Percentiles rank a stretch among this genome's conserved stretches.
phyloP scores from a whole-genome alignment of 805 yeast species.

The Zygoascus bituminiphila region DNA sequence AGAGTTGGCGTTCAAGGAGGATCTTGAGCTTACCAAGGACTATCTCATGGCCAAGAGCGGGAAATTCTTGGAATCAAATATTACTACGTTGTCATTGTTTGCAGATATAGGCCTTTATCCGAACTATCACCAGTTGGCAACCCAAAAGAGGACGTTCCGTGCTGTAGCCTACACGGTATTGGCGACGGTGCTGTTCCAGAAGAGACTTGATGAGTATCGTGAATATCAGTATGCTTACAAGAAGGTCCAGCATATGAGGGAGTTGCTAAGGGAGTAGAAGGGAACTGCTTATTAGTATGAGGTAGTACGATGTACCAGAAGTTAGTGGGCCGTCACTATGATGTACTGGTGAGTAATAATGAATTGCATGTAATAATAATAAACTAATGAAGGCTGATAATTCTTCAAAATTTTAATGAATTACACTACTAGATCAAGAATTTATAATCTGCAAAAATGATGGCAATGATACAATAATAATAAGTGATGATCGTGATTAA shows the following conservation, averaged over 20 bases:
- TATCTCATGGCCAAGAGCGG: conserved; percentile 25
- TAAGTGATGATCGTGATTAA: too few species aligned
- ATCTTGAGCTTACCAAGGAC: conserved; percentile 27
- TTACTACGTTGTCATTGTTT: conserved; percentile 24
- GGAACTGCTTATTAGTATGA: not conserved
- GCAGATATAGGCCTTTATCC: conserved; percentile 16
- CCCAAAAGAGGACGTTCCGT: conserved; percentile 16
- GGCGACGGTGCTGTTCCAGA: conserved; percentile 25
- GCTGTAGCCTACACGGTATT: conserved; percentile 23
- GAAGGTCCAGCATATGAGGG: not conserved
- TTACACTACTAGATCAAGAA: too few species aligned
- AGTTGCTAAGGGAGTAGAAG: not conserved
- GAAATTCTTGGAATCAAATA: conserved; percentile 24
- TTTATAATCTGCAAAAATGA: too few species aligned
- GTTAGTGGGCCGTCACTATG: too few species aligned
- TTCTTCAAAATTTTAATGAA: too few species aligned
- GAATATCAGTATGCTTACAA: conserved; percentile 2
- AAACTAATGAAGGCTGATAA: too few species aligned
- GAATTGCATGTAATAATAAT: too few species aligned
- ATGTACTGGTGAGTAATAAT: too few species aligned
- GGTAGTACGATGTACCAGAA: too few species aligned
- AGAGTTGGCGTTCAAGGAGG: conserved; percentile 11
- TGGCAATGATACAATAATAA: not conserved
- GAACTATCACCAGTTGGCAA: conserved; percentile 2
- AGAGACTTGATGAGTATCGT: conserved; percentile 15